Base-by-base conservation (phyloP, 768 basidiomycete species). In the Pluteus cervinus region DNA sequence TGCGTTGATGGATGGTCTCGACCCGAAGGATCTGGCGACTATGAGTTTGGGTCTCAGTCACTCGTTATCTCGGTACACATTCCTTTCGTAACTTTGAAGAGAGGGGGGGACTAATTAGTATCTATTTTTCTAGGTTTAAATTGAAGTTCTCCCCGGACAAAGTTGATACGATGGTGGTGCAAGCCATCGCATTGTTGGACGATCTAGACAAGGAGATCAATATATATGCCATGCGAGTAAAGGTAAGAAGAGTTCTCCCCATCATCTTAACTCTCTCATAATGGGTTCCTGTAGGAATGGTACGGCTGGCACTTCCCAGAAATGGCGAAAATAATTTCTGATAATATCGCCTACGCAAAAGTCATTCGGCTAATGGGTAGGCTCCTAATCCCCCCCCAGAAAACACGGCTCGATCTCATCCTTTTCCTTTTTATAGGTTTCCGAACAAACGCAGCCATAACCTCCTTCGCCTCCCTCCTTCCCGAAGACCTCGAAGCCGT, bases 301-400 rank as follows among this genome's bases (percentile, higher is more conserved):
- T 99, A 99, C 52, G 96, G 96, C 24, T 99, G 96, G 96, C 96
- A 99, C 68, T 99, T 99, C 75, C 96, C 96, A 4, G 96, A 99
- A 64, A 88, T 99, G 85, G 86, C 84, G 42, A 98, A 97, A 69
- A 98, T 99, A 57, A 86, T 99, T 48, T 79, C 82, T 42, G 96
- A 99, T 70, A 99, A 96, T 63, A 66, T 93, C 42, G 93, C 94
- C 14, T 98, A 98, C 58, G 93, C 96, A 43, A 96, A 91, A 66
- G 84, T 86, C 41, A 79, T 99, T 51, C 85, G 83, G 39, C 62
- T 73, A 23, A 94, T 99, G 93, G 96, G 87, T 80, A 56, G 43
- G 72, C 6, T 21, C 34, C 29, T n/a, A 24, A 29, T n/a, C 38
- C 18, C 15, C 15, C 29, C 24, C 29, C n/a, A n/a, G n/a, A 40